Evolutionary conservation across 768 basidiomycete species (phyloP), one percentile per base, ranked within the genome.

Genomic region (Arthromyces matolae): DNA sequence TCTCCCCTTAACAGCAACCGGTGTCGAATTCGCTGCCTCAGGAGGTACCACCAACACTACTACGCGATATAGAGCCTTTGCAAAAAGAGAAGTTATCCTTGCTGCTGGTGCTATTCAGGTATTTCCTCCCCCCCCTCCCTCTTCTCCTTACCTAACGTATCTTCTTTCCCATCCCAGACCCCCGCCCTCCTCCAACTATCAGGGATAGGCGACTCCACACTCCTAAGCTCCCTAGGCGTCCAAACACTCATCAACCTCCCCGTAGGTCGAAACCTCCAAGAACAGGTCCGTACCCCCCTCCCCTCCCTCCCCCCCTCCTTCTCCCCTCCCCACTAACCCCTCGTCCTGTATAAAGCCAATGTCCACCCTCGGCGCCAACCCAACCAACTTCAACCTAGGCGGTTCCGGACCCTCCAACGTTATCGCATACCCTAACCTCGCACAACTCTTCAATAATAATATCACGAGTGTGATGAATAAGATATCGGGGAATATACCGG

Each of bases 181-280:
- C 77, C 77, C 4, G 67, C 66, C 2, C 64, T 79, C 8, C 68
- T 79, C 12, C 77, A 80, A 58, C 70, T 78, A 1, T 81, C 79
- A 10, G 81, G 80, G 0, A 75, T 83, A 47, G 81, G 80, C 2
- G 77, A 80, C 57, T 62, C 75, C 0, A 58, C 60, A 8, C 34
- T 76, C 18, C 72, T 83, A 0, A 57, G 55, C 1, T 64, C 71
- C 1, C 65, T 81, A 18, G 77, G 73, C 0, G 78, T 83, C 56
- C 58, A 54, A 10, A 70, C 73, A 3, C 61, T 66, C n/a, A 63
- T 80, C 32, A 61, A 78, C 46, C 63, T 80, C 23, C 70, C 70
- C 4, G 78, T 81, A 4, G 79, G 79, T 5, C 71, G 69, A 61
- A 81, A 83, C 57, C 68, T 82, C 20, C 79, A 81, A 58, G 80